These are phyloP conservation scores for Lactarius pseudohatsudake DNA, from an alignment of 768 basidiomycete genomes.

Conservation along the genomic window DNA sequence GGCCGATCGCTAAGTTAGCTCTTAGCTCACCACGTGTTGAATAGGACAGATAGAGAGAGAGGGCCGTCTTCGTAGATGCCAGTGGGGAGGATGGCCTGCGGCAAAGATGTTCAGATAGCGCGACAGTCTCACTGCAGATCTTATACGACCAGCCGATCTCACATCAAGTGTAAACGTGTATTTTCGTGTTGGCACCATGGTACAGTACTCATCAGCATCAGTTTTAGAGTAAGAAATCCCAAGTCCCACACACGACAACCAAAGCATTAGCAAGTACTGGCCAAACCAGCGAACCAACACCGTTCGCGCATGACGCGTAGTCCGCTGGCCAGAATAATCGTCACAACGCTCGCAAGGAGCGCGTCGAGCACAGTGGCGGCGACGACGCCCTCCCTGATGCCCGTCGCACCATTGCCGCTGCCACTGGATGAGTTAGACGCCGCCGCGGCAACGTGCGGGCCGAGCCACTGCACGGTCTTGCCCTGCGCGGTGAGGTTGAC, in stretches of 20 bases:
- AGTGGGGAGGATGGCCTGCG: too few relatives aligned
- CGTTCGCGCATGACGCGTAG: background rate
- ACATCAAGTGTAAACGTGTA: too few relatives aligned
- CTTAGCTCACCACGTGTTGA: background rate
- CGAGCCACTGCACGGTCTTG: constrained; percentile 29
- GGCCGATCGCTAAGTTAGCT: too few relatives aligned
- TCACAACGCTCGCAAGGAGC: background rate
- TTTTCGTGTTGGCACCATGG: too few relatives aligned
- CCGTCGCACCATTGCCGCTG: background rate
- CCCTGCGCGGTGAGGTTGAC: constrained; percentile 42
- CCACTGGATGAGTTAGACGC: background rate
- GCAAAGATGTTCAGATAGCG: too few relatives aligned
- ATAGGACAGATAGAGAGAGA: background rate
- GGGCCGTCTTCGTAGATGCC: too few relatives aligned
- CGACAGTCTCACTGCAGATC: too few relatives aligned
- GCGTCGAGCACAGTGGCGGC: background rate
- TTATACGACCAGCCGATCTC: too few relatives aligned
- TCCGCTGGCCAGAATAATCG: background rate
- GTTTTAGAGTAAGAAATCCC: too few relatives aligned
- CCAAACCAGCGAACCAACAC: background rate
- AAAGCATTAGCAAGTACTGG: too few relatives aligned
- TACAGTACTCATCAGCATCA: too few relatives aligned
- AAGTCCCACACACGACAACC: too few relatives aligned
- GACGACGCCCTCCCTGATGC: background rate
- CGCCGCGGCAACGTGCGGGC: background rate